A percentile compares a stretch with the other conserved stretches of the same genome.
Conservation (phyloP, 169 alveolate species). For the Neospora caninum region DNA sequence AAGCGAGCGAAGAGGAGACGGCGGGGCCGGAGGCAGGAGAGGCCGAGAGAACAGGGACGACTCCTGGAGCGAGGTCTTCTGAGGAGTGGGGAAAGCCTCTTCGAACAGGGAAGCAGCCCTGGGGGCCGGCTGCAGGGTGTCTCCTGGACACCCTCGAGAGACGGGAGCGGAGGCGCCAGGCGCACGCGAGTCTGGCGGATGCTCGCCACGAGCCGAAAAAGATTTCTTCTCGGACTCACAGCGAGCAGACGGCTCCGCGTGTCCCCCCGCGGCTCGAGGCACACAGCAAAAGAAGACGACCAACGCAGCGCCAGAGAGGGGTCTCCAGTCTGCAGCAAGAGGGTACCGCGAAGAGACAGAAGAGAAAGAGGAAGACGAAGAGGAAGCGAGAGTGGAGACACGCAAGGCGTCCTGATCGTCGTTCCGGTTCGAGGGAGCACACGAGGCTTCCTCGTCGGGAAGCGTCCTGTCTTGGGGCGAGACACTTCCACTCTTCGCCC, state of each 20-base stretch:
- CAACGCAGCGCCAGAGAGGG: not conserved
- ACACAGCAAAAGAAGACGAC: conserved; percentile 20
- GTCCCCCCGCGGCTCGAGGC: not conserved
- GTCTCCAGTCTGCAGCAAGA: conserved; percentile 1
- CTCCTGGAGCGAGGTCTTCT: too few species aligned
- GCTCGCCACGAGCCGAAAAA: too few species aligned
- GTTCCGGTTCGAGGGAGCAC: not conserved
- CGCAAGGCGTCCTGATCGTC: not conserved
- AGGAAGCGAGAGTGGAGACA: not conserved
- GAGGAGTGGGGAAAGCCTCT: too few species aligned
- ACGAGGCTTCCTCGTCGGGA: too few species aligned
- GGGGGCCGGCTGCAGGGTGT: not conserved
- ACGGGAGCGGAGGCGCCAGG: not conserved
- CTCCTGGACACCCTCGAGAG: not conserved
- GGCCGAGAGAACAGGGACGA: too few species aligned
- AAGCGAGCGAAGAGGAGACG: not conserved
- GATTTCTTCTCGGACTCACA: too few species aligned
- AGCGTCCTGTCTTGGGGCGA: too few species aligned
- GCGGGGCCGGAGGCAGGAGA: not conserved
- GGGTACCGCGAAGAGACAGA: conserved; percentile 3
- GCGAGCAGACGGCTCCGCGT: too few species aligned
- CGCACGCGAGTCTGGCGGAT: too few species aligned
- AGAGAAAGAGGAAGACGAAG: not conserved
- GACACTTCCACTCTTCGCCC: too few species aligned
- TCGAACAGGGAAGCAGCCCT: too few species aligned